Evolutionary conservation across 2,329 filamentous ascomycete genomes (phyloP).

Genomic region (Fusarium temperatum): DNA sequence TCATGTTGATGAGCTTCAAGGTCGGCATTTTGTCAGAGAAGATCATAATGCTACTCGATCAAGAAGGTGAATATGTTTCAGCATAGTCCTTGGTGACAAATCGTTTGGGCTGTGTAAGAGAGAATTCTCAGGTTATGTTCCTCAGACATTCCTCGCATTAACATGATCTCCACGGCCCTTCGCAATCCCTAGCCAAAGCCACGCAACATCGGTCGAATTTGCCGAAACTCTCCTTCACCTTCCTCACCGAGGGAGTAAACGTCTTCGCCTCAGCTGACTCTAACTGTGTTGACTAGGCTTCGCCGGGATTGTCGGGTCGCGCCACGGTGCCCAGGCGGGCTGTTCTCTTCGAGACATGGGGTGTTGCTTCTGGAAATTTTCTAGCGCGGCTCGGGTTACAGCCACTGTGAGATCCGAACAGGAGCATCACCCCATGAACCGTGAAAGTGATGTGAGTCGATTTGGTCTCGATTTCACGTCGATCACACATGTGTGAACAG

Average conservation of each 20-base stretch:
- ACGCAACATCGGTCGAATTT: slow-evolving; percentile 4
- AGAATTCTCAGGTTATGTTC: not conserved
- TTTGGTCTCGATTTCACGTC: not conserved
- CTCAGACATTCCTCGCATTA: not conserved
- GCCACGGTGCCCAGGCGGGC: not conserved
- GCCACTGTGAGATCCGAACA: slow-evolving; percentile 26
- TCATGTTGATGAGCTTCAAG: not conserved
- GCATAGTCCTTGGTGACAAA: not conserved
- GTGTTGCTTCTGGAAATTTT: slow-evolving; percentile 42
- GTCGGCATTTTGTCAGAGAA: not conserved
- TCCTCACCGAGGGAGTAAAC: slow-evolving; percentile 13
- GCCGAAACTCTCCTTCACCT: slow-evolving; percentile 14
- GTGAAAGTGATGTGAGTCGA: slow-evolving; percentile 12
- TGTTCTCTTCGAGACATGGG: slow-evolving; percentile 6
- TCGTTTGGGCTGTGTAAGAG: not conserved
- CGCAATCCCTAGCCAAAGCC: slow-evolving; percentile 13
- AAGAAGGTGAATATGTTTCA: not conserved
- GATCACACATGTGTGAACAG: not conserved
- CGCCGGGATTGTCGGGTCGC: slow-evolving; percentile 12
- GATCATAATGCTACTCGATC: not conserved
- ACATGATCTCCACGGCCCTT: slow-evolving; percentile 3
- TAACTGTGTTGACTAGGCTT: slow-evolving; percentile 15
- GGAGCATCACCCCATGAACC: slow-evolving; percentile 34
- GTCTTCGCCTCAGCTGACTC: slow-evolving; percentile 39
- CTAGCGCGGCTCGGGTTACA: slow-evolving; percentile 35